Evolutionary conservation across 2,329 filamentous ascomycete species (phyloP), one percentile per base, ranked within the genome.

Genomic region (Diaporthe capsici): DNA sequence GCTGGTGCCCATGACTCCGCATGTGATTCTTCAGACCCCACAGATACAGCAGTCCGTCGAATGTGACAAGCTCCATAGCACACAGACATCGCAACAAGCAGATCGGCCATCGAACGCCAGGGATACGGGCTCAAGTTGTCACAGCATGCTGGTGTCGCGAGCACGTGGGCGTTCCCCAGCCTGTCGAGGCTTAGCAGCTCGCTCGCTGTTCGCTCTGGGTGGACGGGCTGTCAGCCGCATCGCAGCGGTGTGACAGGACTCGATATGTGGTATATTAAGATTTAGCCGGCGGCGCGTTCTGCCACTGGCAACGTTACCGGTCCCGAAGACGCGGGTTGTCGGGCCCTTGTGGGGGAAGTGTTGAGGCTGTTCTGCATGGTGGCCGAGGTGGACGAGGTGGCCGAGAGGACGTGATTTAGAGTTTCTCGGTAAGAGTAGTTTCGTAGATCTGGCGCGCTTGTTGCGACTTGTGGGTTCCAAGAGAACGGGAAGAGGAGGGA

Each of bases 391-490:
- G 51, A 37, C 58, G 60, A 44, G 39, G 61, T 65, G 61, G 61
- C 12, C 61, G 28, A 34, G 58, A 72, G 71, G 55, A 74, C 58
- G 73, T 75, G 72, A 71, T 71, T 77, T 77, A 77, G 37, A 77
- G 76, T 77, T 77, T 77, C 73, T 77, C 76, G 76, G 76, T 71
- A 77, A 75, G 76, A 55, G 58, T 77, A 77, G 76, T 72, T 75
- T 73, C 44, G 76, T 75, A 77, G 76, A 77, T 77, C 76, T 77
- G 73, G 75, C 76, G 73, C 49, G 72, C 49, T 72, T 73, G 73
- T 73, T 55, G 49, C n/a, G 22, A 42, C 65, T 55, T 70, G 65
- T 70, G 65, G 73, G 70, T 71, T 75, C 75, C 47, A 60, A 53
- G 63, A 65, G 61, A 60, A 75, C 75, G 67, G 61, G 71, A 58